These are phyloP conservation scores for Hyaloscypha bicolor DNA, from an alignment of 495 filamentous ascomycete species.

Conservation along the genomic window DNA sequence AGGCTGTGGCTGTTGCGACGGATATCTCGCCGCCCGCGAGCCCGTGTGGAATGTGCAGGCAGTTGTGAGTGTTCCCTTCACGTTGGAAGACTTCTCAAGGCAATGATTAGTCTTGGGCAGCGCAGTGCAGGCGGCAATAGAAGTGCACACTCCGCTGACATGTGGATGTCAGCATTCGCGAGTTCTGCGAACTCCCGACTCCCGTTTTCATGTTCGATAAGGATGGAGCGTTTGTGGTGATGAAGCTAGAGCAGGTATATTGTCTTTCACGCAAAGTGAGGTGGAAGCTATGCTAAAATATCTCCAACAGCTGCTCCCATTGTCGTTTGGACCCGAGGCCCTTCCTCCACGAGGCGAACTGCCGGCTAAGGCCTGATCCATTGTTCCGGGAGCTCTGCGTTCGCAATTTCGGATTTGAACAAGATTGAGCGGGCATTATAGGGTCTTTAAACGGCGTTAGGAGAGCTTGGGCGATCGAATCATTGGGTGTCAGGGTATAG, in stretches of 20 bases:
- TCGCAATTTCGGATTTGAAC: too few relatives aligned
- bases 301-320: constrained; percentile 62
- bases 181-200: constrained; percentile 67
- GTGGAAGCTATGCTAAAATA: constrained; percentile 68
- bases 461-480: background rate
- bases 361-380: constrained; percentile 12
- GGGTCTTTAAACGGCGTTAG: constrained; percentile 4
- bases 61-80: constrained; percentile 47
- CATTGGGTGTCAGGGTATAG: background rate
- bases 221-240: constrained; percentile 66
- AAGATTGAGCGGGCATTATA: too few relatives aligned
- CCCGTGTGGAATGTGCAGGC: constrained; percentile 72
- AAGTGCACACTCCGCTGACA: background rate
- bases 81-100: background rate
- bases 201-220: constrained; percentile 94
- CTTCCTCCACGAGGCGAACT: constrained; percentile 40
- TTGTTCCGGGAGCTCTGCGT: background rate
- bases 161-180: constrained; percentile 62
- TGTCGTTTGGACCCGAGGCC: constrained; percentile 71
- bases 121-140: too few relatives aligned
- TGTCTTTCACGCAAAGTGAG: constrained; percentile 39
- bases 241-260: constrained; percentile 60
- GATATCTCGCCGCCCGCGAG: constrained; percentile 73
- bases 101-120: background rate
- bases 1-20: constrained; percentile 83